Conservation (phyloP, 805 yeast species). For the Nakazawaea laoshanensis region DNA sequence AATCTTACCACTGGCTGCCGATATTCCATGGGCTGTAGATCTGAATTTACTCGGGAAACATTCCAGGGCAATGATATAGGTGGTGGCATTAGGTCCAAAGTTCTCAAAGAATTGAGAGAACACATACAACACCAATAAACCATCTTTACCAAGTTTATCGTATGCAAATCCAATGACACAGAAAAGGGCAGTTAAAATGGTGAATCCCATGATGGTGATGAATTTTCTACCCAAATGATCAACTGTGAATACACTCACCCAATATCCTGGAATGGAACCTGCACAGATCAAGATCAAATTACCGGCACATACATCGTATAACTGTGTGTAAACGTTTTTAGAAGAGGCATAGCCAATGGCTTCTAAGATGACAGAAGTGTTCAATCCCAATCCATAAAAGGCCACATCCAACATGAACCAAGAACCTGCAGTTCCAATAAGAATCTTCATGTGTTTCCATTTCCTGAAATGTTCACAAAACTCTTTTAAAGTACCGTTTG, state of each 20-base stretch:
- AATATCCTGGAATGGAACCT: conserved; percentile 58
- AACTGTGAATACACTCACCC: conserved; percentile 45
- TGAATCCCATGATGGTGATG: conserved; percentile 48
- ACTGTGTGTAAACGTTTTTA: conserved; percentile 29
- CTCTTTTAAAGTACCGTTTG: conserved; percentile 61
- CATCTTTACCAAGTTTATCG: conserved; percentile 36
- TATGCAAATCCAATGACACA: conserved; percentile 53
- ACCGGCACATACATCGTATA: conserved; percentile 40
- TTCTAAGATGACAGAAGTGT: conserved; percentile 61
- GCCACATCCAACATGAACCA: conserved; percentile 83
- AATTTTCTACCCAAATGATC: conserved; percentile 53
- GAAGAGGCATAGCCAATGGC: conserved; percentile 69
- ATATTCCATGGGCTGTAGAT: conserved; percentile 59
- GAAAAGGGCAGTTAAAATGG: conserved; percentile 44
- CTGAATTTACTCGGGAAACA: conserved; percentile 58
- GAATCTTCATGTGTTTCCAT: conserved; percentile 72
- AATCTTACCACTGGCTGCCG: conserved; percentile 58
- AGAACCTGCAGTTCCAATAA: conserved; percentile 71
- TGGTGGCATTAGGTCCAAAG: conserved; percentile 59
- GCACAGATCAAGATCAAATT: conserved; percentile 51
- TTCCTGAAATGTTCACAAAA: conserved; percentile 58
- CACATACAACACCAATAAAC: conserved; percentile 48
- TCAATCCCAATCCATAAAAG: conserved; percentile 68
- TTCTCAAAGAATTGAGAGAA: conserved; percentile 57
- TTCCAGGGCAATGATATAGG: conserved; percentile 59